Evolutionary conservation across 2,329 filamentous ascomycete genomes (phyloP).

Genomic region (Hymenoscyphus repandus): DNA sequence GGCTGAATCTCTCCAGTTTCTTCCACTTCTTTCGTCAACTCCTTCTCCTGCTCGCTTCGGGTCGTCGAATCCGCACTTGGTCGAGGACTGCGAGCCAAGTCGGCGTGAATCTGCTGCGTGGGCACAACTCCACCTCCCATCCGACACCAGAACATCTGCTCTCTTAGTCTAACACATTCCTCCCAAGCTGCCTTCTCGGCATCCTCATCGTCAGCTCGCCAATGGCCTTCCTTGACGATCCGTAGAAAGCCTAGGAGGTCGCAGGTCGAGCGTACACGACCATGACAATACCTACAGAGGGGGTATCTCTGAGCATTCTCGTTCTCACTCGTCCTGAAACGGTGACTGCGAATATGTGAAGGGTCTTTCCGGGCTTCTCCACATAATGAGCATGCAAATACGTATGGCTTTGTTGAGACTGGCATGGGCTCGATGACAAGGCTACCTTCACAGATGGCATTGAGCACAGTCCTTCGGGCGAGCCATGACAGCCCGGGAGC

Average conservation of each 20-base stretch:
- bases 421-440: constrained; percentile 87
- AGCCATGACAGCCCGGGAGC: constrained; percentile 93
- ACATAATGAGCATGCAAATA: constrained; percentile 67
- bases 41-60: constrained; percentile 24
- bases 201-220: constrained; percentile 76
- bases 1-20: constrained; percentile 28
- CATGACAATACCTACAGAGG: constrained; percentile 82
- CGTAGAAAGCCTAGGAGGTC: constrained; percentile 89
- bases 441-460: constrained; percentile 76
- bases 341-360: constrained; percentile 70
- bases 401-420: constrained; percentile 41
- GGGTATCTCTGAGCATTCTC: constrained; percentile 86
- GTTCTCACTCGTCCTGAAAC: constrained; percentile 83
- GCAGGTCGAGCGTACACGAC: constrained; percentile 78
- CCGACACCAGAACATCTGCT: constrained; percentile 96
- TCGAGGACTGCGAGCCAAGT: constrained; percentile 23
- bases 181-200: constrained; percentile 90
- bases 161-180: constrained; percentile 80
- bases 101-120: constrained; percentile 19
- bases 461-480: constrained; percentile 77
- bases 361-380: constrained; percentile 73
- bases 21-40: constrained; percentile 27
- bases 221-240: constrained; percentile 88
- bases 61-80: constrained; percentile 24
- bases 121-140: constrained; percentile 89